phyloP scores from a whole-genome alignment of 129 eudicot genomes.

The Escallonia rubra region DNA sequence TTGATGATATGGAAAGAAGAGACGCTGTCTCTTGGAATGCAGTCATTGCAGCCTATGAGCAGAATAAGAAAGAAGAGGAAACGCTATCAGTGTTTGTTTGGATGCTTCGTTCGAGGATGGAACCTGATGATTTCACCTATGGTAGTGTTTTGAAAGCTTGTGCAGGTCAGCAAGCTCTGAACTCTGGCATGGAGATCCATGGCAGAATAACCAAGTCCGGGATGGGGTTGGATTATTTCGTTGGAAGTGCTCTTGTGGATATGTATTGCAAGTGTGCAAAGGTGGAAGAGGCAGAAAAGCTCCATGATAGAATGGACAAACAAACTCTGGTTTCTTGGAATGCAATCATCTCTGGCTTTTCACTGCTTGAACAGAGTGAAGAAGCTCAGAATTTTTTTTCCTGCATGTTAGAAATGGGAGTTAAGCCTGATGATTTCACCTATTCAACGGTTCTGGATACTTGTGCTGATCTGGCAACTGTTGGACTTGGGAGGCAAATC shows the following conservation, averaged over 20 bases:
- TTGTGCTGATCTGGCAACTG: conserved; percentile 82
- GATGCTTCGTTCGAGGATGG: conserved; percentile 65
- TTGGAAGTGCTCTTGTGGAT: conserved; percentile 75
- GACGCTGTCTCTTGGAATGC: conserved; percentile 94
- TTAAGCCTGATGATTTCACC: conserved; percentile 73
- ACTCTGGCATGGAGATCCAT: conserved; percentile 66
- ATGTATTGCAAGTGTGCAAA: conserved; percentile 82
- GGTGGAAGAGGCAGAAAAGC: conserved; percentile 78
- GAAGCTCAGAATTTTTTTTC: conserved; percentile 71
- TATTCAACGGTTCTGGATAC: conserved; percentile 88
- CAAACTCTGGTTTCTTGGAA: conserved; percentile 88
- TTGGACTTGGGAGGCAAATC: conserved; percentile 77
- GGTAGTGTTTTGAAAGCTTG: conserved; percentile 88
- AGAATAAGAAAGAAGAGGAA: conserved; percentile 60
- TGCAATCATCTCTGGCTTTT: conserved; percentile 71
- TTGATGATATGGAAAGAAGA: conserved; percentile 61
- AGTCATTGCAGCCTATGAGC: conserved; percentile 77
- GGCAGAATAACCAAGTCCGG: conserved; percentile 56
- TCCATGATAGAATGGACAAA: conserved; percentile 61
- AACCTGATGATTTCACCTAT: conserved; percentile 82
- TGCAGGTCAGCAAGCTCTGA: conserved; percentile 42
- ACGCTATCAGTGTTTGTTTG: conserved; percentile 46
- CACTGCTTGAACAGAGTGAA: conserved; percentile 55
- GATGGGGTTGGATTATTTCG: conserved; percentile 52
- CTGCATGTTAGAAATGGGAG: conserved; percentile 55